A percentile compares a stretch with the other conserved stretches of the same genome.
phyloP scores from a whole-genome alignment of 345 rosid genomes.

The Anastatica hierochuntica region DNA sequence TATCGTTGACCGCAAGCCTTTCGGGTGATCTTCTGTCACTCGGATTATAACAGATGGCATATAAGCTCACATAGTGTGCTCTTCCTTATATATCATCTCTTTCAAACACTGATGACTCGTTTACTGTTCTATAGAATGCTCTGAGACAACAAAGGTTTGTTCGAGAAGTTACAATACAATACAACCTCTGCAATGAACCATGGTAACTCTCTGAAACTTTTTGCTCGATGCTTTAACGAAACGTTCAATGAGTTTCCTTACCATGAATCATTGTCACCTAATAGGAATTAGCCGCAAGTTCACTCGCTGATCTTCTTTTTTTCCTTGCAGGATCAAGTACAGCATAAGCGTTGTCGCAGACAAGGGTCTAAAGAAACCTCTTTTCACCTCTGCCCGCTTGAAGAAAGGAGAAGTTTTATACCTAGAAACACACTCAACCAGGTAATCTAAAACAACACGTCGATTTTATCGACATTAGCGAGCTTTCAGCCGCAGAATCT shows the following conservation, averaged over 20 bases:
- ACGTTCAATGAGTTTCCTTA: not conserved
- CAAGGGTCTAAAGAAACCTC: constrained; percentile 92
- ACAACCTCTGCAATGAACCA: constrained; percentile 99
- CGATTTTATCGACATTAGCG: not conserved
- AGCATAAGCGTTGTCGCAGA: constrained; percentile 94
- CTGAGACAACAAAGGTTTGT: constrained; percentile 94
- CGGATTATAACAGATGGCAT: not conserved
- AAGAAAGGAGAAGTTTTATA: constrained; percentile 97
- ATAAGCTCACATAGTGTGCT: not conserved
- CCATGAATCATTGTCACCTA: not conserved
- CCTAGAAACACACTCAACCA: constrained; percentile 92
- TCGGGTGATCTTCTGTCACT: not conserved
- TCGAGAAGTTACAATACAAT: constrained; percentile 95
- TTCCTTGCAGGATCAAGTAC: constrained; percentile 78
- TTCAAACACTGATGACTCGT: not conserved
- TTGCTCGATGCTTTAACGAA: not conserved
- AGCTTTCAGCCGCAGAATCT: not conserved
- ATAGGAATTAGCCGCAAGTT: not conserved
- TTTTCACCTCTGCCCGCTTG: constrained; percentile 91
- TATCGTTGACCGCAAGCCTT: not conserved
- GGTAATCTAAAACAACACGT: no score
- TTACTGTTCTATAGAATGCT: constrained; percentile 58
- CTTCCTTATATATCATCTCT: not conserved
- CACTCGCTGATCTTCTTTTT: not conserved
- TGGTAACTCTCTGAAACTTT: constrained; percentile 41